Base-by-base conservation (phyloP, 139 green algal genomes). In the Tetradesmus lagerheimii region DNA sequence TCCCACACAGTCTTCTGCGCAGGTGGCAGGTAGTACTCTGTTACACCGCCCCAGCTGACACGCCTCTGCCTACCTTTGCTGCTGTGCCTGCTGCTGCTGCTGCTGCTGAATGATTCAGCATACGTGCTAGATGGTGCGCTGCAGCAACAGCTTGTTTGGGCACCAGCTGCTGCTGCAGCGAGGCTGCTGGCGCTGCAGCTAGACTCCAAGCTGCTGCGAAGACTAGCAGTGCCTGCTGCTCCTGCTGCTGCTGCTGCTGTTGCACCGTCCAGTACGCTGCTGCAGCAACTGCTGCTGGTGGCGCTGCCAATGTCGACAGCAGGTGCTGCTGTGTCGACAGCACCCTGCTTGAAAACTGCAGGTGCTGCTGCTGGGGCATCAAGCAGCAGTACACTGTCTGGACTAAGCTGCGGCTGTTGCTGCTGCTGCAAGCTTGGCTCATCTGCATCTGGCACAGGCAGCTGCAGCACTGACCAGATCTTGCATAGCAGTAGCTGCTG, bases 381-480 rank as follows among this genome's bases (percentile, higher is more conserved):
- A 29, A 25, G 66, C 20, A 77, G 31, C 41, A 82, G 20, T 8
- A 35, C 31, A 23, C 34, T 80, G 57, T 57, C 37, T 35, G 64
- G 23, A 62, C 25, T 80, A 5, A n/a, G 4, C 39, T 20, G 75
- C 75, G 25, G 75, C 35, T 81, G 75, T n/a, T 81, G n/a, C 75
- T 81, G 67, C 67, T n/a, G 16, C 18, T 29, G 50, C 83, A 80
- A 34, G 12, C 39, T 16, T 35, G 23, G 53, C 34, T 79, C 34
- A 18, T 37, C 16, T 3, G 80, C 34, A n/a, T 37, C n/a, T 4
- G 80, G 57, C 31, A 31, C 29, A 37, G 41, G 38, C 85, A 75
- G 31, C 85, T 83, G 85, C 67, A 89, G 38, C 39, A 83, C 35
- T 39, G 67, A 27, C 85, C 67, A 82, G n/a, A 83, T n/a, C 67